phyloP scores from a whole-genome alignment of 495 filamentous ascomycete species.

The Aspergillus hancockii region DNA sequence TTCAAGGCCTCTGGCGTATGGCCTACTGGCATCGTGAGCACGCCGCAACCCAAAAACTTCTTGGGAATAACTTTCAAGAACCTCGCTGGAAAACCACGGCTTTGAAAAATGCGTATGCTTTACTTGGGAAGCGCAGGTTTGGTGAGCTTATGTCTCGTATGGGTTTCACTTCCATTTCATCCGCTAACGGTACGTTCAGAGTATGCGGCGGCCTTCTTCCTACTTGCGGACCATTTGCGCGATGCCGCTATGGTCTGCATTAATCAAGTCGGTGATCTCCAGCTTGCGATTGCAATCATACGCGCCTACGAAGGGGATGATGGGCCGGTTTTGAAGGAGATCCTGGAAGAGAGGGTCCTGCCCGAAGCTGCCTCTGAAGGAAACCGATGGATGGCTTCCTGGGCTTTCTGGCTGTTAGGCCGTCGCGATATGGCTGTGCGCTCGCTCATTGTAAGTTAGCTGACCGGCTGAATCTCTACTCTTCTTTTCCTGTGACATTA shows the following conservation, averaged over 20 bases:
- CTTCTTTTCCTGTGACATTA: neutral
- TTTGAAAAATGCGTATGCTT: conserved; percentile 95
- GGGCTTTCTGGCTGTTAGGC: conserved; percentile 94
- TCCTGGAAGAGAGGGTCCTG: conserved; percentile 80
- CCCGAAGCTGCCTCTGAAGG: conserved; percentile 75
- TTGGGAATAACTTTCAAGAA: conserved; percentile 87
- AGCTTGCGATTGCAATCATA: conserved; percentile 87
- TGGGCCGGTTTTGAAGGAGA: conserved; percentile 67
- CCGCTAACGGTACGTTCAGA: conserved; percentile 47
- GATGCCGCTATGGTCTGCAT: conserved; percentile 85
- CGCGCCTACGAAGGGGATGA: conserved; percentile 87
- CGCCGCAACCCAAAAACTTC: conserved; percentile 67
- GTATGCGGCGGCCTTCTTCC: conserved; percentile 95
- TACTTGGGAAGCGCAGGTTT: conserved; percentile 88
- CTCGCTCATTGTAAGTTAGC: conserved; percentile 61
- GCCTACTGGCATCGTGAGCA: conserved; percentile 90
- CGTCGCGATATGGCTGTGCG: conserved; percentile 82
- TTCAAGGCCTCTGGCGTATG: conserved; percentile 95
- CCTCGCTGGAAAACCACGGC: conserved; percentile 86
- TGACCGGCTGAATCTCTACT: neutral
- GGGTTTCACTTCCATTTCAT: neutral
- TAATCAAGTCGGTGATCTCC: conserved; percentile 81
- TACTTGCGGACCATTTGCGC: conserved; percentile 80
- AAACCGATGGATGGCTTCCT: conserved; percentile 92
- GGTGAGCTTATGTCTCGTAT: conserved; percentile 47